Evolutionary conservation across 164 flowering plant species (phyloP), one percentile per base, ranked within the genome.

Genomic region (Berberis vulgaris): DNA sequence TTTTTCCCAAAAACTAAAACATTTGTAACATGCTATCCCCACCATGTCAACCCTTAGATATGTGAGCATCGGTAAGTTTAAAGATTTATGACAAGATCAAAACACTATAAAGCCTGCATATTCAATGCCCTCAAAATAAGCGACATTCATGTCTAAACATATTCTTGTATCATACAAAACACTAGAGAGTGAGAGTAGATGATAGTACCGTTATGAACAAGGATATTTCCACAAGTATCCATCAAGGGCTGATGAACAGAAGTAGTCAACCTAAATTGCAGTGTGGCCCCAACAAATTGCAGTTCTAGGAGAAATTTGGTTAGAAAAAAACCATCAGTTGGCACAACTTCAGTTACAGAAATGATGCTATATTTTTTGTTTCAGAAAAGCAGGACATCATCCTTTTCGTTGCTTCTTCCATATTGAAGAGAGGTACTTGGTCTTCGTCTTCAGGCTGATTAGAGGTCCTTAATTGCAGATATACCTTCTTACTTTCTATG

Each of bases 251-350:
- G 98, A 67, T 6, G 58, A 46, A 86, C 78, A 38, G 88, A 86
- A 64, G 40, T 66, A 4, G 64, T 65, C 67, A 96, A 97, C 65
- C 97, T 83, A 44, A 95, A 84, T 60, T 95, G 99, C 73, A 95
- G 73, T 3, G 85, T 82, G 47, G 99, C 83, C 43, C 99, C 99
- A 71, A 95, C 57, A 66, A 95, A 89, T 55, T 71, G 74, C 72
- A 95, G 55, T 57, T 83, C 82, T 9, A 73, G 85, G 26, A 64
- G 64, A 61, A 64, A 62, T 2, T 69, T 58, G 11, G 41, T 49
- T 38, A 2, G 49, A 52, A 26, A 38, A 60, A 60, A 61, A 61
- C 65, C 62, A 64, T 59, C 63, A 54, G 57, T 71, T 62, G 56
- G 64, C 7, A 60, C 59, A 60, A 72, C 66, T 64, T 65, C 77